Percentiles rank a stretch among this genome's conserved stretches.
phyloP scores from a whole-genome alignment of 2,329 filamentous ascomycete genomes.

The Beauveria caledonica region DNA sequence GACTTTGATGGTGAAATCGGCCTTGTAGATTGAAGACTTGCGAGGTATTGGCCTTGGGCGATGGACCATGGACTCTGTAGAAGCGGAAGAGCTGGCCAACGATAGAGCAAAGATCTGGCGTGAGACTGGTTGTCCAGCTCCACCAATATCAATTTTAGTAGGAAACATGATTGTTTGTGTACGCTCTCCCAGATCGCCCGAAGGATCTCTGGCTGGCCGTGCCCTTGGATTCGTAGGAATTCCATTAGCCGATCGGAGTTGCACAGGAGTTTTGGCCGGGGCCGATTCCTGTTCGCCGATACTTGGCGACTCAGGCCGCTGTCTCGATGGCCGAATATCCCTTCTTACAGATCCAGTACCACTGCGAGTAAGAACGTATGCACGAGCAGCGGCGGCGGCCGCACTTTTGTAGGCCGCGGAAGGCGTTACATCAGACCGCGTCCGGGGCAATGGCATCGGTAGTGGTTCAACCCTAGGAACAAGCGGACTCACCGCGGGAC shows the following conservation, averaged over 20 bases:
- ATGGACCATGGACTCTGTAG: conserved; percentile 38
- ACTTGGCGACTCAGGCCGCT: conserved; percentile 17
- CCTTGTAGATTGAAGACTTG: conserved; percentile 36
- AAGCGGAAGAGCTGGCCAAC: conserved; percentile 1
- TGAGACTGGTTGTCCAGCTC: not conserved
- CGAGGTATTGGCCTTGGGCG: conserved; percentile 49
- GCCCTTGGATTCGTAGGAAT: conserved; percentile 40
- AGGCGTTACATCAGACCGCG: not conserved
- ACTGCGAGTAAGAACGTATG: conserved; percentile 23
- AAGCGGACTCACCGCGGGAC: not conserved
- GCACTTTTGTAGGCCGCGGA: not conserved
- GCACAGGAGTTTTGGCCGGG: conserved; percentile 28
- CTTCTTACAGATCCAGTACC: conserved; percentile 19
- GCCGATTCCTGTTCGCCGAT: conserved; percentile 18
- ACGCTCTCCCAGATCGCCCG: conserved; percentile 40
- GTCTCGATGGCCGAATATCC: conserved; percentile 25
- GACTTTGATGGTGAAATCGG: conserved; percentile 38
- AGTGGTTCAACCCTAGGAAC: conserved; percentile 9
- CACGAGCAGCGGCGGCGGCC: conserved; percentile 4
- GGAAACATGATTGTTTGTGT: not conserved
- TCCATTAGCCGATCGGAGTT: conserved; percentile 37
- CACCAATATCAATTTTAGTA: conserved; percentile 7
- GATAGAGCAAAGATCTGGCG: not conserved
- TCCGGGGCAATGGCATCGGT: not conserved
- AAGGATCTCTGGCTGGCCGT: conserved; percentile 26